Conservation (phyloP, 441 rosid genomes). For the Gossypium schwendimanii region DNA sequence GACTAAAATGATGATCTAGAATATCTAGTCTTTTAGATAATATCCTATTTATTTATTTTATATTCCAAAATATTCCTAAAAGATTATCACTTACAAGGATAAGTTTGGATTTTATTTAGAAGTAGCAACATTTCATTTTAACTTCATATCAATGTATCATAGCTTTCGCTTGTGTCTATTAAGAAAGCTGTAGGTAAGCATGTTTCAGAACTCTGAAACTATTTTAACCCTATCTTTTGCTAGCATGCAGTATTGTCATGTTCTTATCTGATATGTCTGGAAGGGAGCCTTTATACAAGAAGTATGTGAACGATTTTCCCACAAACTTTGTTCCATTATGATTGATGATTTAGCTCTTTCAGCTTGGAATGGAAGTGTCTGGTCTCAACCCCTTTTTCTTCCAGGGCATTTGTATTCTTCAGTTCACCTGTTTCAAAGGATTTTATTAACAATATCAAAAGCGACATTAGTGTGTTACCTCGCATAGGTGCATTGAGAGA, state of each 20-base stretch:
- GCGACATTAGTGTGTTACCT: constrained; percentile 58
- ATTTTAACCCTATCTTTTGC: constrained; percentile 34
- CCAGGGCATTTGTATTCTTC: constrained; percentile 62
- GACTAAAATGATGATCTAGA: too few relatives aligned
- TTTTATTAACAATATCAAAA: constrained; percentile 56
- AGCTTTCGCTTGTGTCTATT: neutral
- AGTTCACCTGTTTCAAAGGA: constrained; percentile 55
- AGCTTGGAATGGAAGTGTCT: constrained; percentile 11
- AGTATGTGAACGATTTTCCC: constrained; percentile 26
- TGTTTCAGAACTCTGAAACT: constrained; percentile 4
- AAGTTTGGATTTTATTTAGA: too few relatives aligned
- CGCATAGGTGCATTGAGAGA: constrained; percentile 66
- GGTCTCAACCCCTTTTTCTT: neutral
- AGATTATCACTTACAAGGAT: too few relatives aligned
- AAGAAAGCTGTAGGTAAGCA: neutral
- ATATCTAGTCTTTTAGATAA: too few relatives aligned
- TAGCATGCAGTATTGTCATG: constrained; percentile 63
- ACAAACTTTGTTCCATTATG: neutral
- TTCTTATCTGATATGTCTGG: constrained; percentile 77
- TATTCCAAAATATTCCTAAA: too few relatives aligned
- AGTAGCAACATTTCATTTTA: too few relatives aligned
- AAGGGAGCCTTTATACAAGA: constrained; percentile 61
- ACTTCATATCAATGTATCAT: neutral
- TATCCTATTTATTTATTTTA: too few relatives aligned
- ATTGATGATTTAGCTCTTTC: neutral